Conservation (phyloP, 148 eudicot genomes). For the Polygonum aviculare region DNA sequence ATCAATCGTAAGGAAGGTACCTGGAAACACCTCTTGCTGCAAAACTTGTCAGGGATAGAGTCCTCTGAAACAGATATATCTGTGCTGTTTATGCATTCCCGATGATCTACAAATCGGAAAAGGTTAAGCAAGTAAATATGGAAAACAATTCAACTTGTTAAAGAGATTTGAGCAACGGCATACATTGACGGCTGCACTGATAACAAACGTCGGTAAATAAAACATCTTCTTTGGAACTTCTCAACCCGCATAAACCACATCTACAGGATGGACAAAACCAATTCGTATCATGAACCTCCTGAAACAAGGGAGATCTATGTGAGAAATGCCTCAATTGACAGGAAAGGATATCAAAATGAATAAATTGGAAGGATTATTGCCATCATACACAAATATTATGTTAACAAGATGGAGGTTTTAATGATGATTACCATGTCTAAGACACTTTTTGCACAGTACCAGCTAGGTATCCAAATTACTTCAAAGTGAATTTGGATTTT, state of each 20-base stretch:
- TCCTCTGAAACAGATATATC: slow-evolving; percentile 21
- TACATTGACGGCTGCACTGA: slow-evolving; percentile 42
- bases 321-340: background rate
- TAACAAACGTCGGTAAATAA: slow-evolving; percentile 29
- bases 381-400: background rate
- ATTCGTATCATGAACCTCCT: slow-evolving; percentile 26
- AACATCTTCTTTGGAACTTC: slow-evolving; percentile 14
- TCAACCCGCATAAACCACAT: slow-evolving; percentile 40
- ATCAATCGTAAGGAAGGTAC: slow-evolving; percentile 14
- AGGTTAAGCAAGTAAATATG: background rate
- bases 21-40: slow-evolving; percentile 41
- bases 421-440: background rate
- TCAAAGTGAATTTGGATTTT: background rate
- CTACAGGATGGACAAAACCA: slow-evolving; percentile 37
- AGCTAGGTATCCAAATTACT: background rate
- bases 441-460: background rate
- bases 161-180: slow-evolving; percentile 11
- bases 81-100: slow-evolving; percentile 28
- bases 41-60: slow-evolving; percentile 23
- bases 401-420: background rate
- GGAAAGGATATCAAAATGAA: background rate
- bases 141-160: slow-evolving; percentile 3
- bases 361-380: background rate
- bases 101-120: slow-evolving; percentile 28
- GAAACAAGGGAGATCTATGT: slow-evolving; percentile 16